A percentile compares a stretch with the other conserved stretches of the same genome.
Conservation (phyloP, 208 protist species). For the Angomonas desouzai region DNA sequence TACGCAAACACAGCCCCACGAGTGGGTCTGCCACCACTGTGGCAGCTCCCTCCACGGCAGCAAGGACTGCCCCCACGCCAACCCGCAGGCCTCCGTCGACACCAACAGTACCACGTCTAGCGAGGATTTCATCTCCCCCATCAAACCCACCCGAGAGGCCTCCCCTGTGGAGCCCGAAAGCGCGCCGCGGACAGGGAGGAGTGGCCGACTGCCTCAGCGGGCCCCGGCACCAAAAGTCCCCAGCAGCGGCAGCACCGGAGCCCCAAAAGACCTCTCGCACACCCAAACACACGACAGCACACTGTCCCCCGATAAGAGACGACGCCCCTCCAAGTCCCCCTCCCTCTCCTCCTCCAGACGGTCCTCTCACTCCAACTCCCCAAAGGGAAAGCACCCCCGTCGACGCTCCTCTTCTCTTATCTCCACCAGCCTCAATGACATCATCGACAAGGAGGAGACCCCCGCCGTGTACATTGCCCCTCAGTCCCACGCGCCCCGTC, state of each 20-base stretch:
- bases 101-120: slow-evolving; percentile 5
- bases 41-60: neutral
- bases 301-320: neutral
- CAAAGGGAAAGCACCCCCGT: neutral
- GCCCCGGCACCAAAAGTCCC: neutral
- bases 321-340: neutral
- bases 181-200: neutral
- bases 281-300: neutral
- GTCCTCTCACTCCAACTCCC: neutral
- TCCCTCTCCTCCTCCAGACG: neutral
- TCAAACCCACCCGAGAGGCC: neutral
- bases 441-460: neutral
- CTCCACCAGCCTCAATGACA: slow-evolving; percentile 1
- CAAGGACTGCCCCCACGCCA: neutral
- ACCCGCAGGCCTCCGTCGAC: neutral
- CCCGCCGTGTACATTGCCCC: neutral
- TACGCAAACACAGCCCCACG: neutral
- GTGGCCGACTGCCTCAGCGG: neutral
- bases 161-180: neutral
- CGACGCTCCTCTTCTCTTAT: neutral
- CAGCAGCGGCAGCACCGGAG: neutral
- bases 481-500: neutral
- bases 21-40: neutral
- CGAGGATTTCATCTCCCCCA: neutral
- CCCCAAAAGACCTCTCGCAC: slow-evolving; percentile 1